Conservation (phyloP, 257 asterid species). For the Ilex asprella region DNA sequence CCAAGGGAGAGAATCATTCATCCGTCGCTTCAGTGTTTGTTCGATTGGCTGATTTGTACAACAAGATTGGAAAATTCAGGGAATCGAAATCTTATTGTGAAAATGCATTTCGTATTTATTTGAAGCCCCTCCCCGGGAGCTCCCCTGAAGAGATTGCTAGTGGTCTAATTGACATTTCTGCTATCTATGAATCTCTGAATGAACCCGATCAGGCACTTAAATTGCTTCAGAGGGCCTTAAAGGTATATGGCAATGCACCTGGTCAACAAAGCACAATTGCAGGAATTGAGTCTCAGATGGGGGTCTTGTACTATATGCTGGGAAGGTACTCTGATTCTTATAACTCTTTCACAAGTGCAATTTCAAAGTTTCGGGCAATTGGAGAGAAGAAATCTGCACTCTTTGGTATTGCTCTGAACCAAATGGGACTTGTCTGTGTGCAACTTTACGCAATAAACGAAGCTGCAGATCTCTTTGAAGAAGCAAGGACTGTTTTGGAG, state of each 20-base stretch:
- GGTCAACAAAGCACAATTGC: constrained; percentile 48
- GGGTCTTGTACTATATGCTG: constrained; percentile 46
- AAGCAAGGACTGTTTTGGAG: constrained; percentile 45
- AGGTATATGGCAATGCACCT: constrained; percentile 36
- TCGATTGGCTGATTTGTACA: constrained; percentile 71
- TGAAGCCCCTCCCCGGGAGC: constrained; percentile 44
- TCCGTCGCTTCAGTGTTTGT: constrained; percentile 71
- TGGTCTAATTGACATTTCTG: constrained; percentile 59
- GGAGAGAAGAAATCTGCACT: constrained; percentile 57
- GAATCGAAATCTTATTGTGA: constrained; percentile 72
- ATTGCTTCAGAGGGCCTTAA: constrained; percentile 40
- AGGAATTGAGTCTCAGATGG: constrained; percentile 61
- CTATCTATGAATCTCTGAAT: constrained; percentile 45
- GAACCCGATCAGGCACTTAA: constrained; percentile 38
- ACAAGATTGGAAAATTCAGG: constrained; percentile 69
- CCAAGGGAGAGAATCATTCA: constrained; percentile 67
- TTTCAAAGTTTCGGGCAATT: constrained; percentile 27
- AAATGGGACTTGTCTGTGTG: constrained; percentile 58
- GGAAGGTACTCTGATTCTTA: constrained; percentile 52
- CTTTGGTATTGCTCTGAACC: constrained; percentile 55
- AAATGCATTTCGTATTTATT: constrained; percentile 57
- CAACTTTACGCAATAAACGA: constrained; percentile 47
- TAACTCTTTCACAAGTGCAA: constrained; percentile 32
- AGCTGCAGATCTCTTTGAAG: constrained; percentile 56
- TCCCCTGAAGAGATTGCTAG: constrained; percentile 71